Percentiles rank a stretch among this genome's conserved stretches.
These are phyloP conservation scores for Porpolomopsis calyptriformis DNA, from an alignment of 768 basidiomycete genomes.

Conservation along the genomic window DNA sequence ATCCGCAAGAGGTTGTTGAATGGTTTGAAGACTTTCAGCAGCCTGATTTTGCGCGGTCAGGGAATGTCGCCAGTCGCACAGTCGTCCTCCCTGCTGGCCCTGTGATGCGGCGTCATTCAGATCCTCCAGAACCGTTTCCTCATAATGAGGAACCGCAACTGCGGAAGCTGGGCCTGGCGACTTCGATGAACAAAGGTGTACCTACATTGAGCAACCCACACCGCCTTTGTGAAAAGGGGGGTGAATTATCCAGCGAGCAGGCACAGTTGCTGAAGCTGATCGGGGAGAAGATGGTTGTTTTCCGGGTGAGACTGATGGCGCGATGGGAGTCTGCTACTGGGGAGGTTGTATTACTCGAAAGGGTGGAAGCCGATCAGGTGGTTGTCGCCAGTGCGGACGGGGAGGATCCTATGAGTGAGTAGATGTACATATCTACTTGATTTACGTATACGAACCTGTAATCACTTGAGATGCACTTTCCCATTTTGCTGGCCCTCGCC, in stretches of 20 bases:
- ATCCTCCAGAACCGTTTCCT: conserved; percentile 82
- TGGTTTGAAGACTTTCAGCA: conserved; percentile 91
- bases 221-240: conserved; percentile 74
- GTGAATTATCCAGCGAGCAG: conserved; percentile 73
- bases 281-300: conserved; percentile 80
- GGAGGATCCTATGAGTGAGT: conserved; percentile 44
- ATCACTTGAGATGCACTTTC: conserved; percentile 37
- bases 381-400: conserved; percentile 16
- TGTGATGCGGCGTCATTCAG: conserved; percentile 68
- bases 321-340: conserved; percentile 65
- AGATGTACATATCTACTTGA: conserved; percentile 14
- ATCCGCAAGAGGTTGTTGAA: conserved; percentile 81
- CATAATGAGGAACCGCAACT: conserved; percentile 97
- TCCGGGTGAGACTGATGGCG: conserved; percentile 59
- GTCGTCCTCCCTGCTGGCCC: conserved; percentile 76
- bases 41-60: conserved; percentile 85
- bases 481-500: conserved; percentile 44
- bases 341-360: conserved; percentile 50
- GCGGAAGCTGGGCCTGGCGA: conserved; percentile 81
- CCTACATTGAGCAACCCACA: conserved; percentile 77
- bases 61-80: conserved; percentile 66
- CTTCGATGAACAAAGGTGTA: conserved; percentile 76
- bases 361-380: conserved; percentile 27
- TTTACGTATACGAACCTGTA: neutral
- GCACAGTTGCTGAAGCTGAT: conserved; percentile 88